These are phyloP conservation scores for Podila epicladia DNA, from an alignment of 192 early-diverging fungal species.

Conservation along the genomic window DNA sequence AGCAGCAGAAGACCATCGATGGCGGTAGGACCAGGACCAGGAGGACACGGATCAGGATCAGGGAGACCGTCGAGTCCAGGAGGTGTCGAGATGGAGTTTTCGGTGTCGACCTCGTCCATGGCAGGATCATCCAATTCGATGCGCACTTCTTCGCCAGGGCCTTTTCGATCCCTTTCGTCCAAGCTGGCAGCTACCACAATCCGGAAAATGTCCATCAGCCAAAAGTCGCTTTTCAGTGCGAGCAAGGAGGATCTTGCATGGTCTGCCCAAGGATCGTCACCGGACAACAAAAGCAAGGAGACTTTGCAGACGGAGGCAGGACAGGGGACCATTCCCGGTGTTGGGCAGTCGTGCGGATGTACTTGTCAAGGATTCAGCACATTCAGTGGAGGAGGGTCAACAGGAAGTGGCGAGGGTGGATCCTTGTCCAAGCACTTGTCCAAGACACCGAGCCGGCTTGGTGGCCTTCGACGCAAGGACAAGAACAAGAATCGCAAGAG, in stretches of 20 bases:
- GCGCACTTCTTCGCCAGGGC: slow-evolving; percentile 12
- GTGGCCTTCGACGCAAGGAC: slow-evolving; percentile 12
- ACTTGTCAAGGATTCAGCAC: too few species aligned
- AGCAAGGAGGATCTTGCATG: slow-evolving; percentile 23
- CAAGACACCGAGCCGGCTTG: slow-evolving; percentile 5
- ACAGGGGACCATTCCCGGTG: too few species aligned
- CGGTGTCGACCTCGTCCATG: slow-evolving; percentile 7
- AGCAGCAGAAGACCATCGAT: slow-evolving; percentile 3
- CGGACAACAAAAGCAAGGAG: neutral
- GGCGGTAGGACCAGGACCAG: neutral
- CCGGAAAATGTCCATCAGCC: slow-evolving; percentile 22
- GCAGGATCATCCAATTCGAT: neutral
- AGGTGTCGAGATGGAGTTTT: slow-evolving; percentile 22
- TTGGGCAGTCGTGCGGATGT: too few species aligned
- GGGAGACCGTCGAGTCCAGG: neutral
- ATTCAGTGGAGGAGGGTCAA: neutral
- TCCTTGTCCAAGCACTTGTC: neutral
- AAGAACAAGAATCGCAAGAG: neutral
- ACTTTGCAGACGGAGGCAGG: neutral
- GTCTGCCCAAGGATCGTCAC: neutral
- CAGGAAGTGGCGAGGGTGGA: neutral
- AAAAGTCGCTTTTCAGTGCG: slow-evolving; percentile 23
- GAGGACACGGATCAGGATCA: neutral
- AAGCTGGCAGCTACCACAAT: slow-evolving; percentile 28
- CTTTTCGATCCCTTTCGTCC: slow-evolving; percentile 17